Percentiles rank a stretch among this genome's conserved stretches.
phyloP scores from a whole-genome alignment of 352 stramenopile species.

The Globisporangium parvum region DNA sequence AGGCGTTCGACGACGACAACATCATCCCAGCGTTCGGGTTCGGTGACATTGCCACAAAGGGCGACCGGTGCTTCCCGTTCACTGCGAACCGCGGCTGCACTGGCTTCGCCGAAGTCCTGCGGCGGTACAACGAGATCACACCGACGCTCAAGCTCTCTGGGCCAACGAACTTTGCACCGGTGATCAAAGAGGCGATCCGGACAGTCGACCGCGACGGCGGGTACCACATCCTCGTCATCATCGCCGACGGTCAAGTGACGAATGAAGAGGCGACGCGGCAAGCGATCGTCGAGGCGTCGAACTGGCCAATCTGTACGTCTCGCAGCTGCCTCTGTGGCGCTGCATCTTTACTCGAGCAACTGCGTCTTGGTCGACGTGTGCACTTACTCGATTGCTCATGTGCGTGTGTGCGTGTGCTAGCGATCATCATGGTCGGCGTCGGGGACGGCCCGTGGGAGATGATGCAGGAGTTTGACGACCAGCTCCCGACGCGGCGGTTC shows the following conservation, averaged over 20 bases:
- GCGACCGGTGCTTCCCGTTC: constrained; percentile 44
- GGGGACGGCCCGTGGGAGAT: constrained; percentile 76
- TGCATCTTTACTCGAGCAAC: background rate
- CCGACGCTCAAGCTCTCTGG: constrained; percentile 48
- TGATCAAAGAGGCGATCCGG: constrained; percentile 57
- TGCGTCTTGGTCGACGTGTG: background rate
- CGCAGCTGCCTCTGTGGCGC: background rate
- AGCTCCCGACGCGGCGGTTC: constrained; percentile 52
- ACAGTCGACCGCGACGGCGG: constrained; percentile 30
- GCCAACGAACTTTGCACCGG: constrained; percentile 59
- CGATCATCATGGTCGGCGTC: constrained; percentile 65
- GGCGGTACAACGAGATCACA: constrained; percentile 52
- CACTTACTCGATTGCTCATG: background rate
- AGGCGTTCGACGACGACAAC: constrained; percentile 76
- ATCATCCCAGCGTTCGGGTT: constrained; percentile 73
- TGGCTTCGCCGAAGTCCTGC: constrained; percentile 54
- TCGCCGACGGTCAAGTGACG: constrained; percentile 57
- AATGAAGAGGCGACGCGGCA: constrained; percentile 48
- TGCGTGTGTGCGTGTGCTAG: background rate
- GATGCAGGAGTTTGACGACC: constrained; percentile 73
- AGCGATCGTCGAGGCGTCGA: constrained; percentile 63
- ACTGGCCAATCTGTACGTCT: constrained; percentile 52
- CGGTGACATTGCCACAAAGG: constrained; percentile 44
- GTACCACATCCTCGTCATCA: constrained; percentile 79
- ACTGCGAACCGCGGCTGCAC: constrained; percentile 27